Evolutionary conservation across 805 yeast genomes (phyloP), one percentile per base, ranked within the genome.

Genomic region (Candida montana): DNA sequence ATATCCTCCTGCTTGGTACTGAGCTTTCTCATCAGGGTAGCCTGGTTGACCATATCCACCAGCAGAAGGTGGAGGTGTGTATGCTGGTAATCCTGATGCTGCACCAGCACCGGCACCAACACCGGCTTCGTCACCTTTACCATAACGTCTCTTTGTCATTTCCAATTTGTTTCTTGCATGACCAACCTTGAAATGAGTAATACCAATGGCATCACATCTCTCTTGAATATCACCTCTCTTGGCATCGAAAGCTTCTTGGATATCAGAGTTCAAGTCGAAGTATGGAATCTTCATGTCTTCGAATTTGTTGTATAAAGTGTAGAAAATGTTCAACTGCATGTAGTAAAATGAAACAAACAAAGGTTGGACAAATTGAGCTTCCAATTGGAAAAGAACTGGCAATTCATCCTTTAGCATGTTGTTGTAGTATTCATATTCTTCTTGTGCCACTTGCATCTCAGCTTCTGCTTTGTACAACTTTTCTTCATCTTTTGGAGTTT

Each of bases 271-370:
- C 58, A 93, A 71, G 61, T 93, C 95, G 64, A 93, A 93, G 67
- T 93, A 93, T 13, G 97, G 96, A 51, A 93, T 93, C 68, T 93
- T 89, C 85, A 91, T 81, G 59, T 87, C 95, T 66, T 91, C 96
- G 87, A 91, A 86, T 55, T 85, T 77, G 58, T 75, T 83, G 69
- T 86, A 90, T 48, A 93, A 71, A 1, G 96, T 89, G 73, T 93
- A 93, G 64, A 90, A 93, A 44, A 93, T 88, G 69, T 93, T 93
- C 70, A 93, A 76, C 69, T 93, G 99, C 98, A 93, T 93, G 72
- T 80, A 93, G 67, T 93, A 93, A 64, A 93, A 82, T 41, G 95
- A 83, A 55, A 91, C 93, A 67, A 93, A 93, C 55, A 93, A 71
- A 16, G 99, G 99, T 58, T 81, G 83, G 59, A 93, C 90, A 60